A percentile compares a stretch with the other conserved stretches of the same genome.
Evolutionary conservation across 192 early-diverging fungal species (phyloP).

Genomic region (Entophlyctis helioformis): DNA sequence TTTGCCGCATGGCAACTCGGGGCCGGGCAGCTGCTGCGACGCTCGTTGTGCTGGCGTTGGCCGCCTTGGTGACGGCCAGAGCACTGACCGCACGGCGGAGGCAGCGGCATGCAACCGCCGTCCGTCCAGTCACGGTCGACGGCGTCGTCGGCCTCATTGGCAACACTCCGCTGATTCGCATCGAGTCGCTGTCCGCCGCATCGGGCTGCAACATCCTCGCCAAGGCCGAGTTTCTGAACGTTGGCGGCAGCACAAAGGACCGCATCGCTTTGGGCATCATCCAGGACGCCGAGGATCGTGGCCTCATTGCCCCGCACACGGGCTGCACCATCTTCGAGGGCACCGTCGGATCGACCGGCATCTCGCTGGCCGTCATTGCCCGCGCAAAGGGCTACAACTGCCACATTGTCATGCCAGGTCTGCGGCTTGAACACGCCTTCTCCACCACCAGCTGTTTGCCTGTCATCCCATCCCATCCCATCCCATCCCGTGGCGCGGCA

Average conservation of each 20-base stretch:
- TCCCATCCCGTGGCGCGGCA: no score
- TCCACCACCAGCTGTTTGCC: background rate
- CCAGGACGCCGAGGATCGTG: slow-evolving; percentile 56
- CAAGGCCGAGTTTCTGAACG: slow-evolving; percentile 75
- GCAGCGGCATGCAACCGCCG: no score
- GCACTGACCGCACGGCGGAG: no score
- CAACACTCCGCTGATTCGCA: slow-evolving; percentile 79
- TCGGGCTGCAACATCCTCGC: slow-evolving; percentile 79
- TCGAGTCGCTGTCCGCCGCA: slow-evolving; percentile 71
- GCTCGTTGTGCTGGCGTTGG: no score
- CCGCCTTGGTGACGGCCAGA: no score
- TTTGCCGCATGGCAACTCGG: no score
- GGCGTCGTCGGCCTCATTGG: slow-evolving; percentile 80
- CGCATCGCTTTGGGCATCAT: slow-evolving; percentile 82
- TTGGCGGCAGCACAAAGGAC: slow-evolving; percentile 90
- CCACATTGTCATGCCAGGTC: slow-evolving; percentile 85
- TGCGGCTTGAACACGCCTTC: background rate
- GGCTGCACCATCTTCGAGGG: slow-evolving; percentile 84
- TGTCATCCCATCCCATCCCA: no score
- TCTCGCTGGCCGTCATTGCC: slow-evolving; percentile 84
- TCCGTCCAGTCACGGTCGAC: no score
- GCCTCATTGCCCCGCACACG: slow-evolving; percentile 58
- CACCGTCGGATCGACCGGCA: slow-evolving; percentile 92
- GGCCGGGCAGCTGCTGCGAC: no score
- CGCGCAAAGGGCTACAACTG: slow-evolving; percentile 82